Conservation (phyloP, 257 asterid species). For the Lavandula angustifolia region DNA sequence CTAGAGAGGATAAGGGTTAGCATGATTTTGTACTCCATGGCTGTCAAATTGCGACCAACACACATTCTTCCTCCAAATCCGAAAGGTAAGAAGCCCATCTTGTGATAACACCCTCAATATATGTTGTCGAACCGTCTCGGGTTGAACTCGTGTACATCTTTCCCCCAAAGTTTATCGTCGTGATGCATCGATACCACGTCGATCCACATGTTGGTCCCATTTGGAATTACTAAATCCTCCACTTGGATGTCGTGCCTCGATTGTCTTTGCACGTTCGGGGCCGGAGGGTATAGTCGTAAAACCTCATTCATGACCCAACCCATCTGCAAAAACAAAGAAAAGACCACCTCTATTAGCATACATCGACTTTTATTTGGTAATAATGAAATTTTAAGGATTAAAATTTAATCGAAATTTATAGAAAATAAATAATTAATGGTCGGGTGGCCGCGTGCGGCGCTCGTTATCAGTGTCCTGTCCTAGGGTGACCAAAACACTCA, state of each 20-base stretch:
- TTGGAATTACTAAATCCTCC: constrained; percentile 52
- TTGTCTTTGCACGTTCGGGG: constrained; percentile 83
- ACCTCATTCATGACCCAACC: constrained; percentile 93
- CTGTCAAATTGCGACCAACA: constrained; percentile 64
- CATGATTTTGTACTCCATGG: constrained; percentile 77
- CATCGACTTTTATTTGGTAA: neutral
- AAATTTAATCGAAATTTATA: too few relatives aligned
- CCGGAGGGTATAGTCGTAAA: constrained; percentile 69
- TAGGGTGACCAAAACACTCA: neutral
- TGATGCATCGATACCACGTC: constrained; percentile 88
- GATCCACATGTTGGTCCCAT: constrained; percentile 84
- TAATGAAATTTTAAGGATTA: too few relatives aligned
- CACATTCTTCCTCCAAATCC: constrained; percentile 98
- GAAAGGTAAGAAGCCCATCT: constrained; percentile 85
- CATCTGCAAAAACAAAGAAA: constrained; percentile 55
- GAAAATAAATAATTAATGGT: too few relatives aligned
- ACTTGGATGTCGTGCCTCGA: constrained; percentile 65
- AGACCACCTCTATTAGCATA: neutral
- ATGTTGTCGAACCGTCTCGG: constrained; percentile 66
- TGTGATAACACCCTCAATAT: constrained; percentile 75
- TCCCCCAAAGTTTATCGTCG: constrained; percentile 68
- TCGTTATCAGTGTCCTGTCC: neutral
- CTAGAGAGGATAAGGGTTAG: constrained; percentile 54
- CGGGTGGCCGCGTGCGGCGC: too few relatives aligned
- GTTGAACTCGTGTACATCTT: constrained; percentile 69